Evolutionary conservation across 2,329 filamentous ascomycete genomes (phyloP), one percentile per base, ranked within the genome.

Genomic region (Scedosporium dehoogii): DNA sequence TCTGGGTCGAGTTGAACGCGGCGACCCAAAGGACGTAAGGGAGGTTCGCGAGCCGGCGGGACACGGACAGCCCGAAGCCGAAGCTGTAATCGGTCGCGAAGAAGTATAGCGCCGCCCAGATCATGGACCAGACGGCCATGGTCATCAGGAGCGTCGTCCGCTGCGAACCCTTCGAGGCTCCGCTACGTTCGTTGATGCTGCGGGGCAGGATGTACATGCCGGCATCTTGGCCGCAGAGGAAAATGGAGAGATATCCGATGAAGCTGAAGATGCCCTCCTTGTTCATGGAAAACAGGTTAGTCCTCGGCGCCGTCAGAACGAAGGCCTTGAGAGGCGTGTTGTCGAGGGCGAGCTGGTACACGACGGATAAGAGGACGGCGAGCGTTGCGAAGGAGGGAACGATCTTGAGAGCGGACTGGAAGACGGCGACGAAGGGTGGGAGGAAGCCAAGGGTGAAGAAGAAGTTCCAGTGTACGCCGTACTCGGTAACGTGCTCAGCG

Each of bases 401-500:
- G 62, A 89, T 70, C 16, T 81, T 79, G 63, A 93, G 83, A 0
- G 87, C 77, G 0, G 88, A 83, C 71, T 96, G 90, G 64, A 93
- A 90, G 0, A 94, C 73, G 29, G 93, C 92, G 60, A 96, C 86
- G 69, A 96, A 96, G 0, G 92, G 92, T 0, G 93, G 91, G 25
- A 99, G 77, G 58, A 97, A 83, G 5, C 87, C 92, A 9, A 99
- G 80, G 0, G 94, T 99, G 76, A 97, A 97, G 81, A 99, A 99
- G 75, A 99, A 99, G 74, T 99, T 99, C 94, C 94, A 99, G 74
- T 99, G 94, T 9, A 99, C 91, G 53, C 94, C 94, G 71, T 99
- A 99, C 72, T 99, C 94, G 14, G 91, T 92, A 63, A 97, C 91
- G 77, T 99, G 94, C 73, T 99, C 94, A 3, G 92, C 92, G 72